Evolutionary conservation across 495 filamentous ascomycete species (phyloP), one percentile per base, ranked within the genome.

Genomic region (Aspergillus biplanus): DNA sequence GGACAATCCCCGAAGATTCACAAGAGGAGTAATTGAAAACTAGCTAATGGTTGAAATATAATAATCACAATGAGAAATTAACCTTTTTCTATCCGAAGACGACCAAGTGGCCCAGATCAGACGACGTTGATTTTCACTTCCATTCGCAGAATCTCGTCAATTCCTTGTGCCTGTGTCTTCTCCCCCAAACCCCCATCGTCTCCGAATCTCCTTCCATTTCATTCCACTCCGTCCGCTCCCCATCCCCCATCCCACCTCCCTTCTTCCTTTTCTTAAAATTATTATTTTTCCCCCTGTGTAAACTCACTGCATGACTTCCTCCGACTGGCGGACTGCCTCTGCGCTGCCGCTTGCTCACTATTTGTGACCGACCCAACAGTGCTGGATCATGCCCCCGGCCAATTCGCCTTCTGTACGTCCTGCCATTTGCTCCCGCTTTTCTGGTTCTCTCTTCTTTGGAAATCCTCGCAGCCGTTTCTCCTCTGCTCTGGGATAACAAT

Each of bases 331-430:
- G 52, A 53, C 46, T 49, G 46, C 54, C 33, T 56, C 53, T 57
- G 34, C 33, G 59, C 58, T 58, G 63, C 64, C 59, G 55, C 59
- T 46, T 34, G 34, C 35, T 61, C 33, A 16, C 61, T 13, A 44
- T 58, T 46, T 50, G 27, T 56, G 21, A 44, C 54, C 21, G 34
- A 53, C 9, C 15, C n/a, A 32, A 57, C 7, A 39, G 31, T 33
- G 39, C 27, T 54, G 27, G 56, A 66, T 55, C 57, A 76, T 76
- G 72, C 74, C 74, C 39, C 72, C 74, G 44, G 67, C 64, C 60
- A 75, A 73, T 62, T 69, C 69, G 37, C 67, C 64, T 49, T 62
- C 58, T 50, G 67, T 69, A 66, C 32, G 67, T 66, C 13, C 52
- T 39, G 52, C 55, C 46, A 42, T 62, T 47, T 55, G 48, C 44